Percentiles rank a stretch among this genome's conserved stretches.
These are phyloP conservation scores for Aspergillus texensis DNA, from an alignment of 2,329 filamentous ascomycete species.

Conservation along the genomic window DNA sequence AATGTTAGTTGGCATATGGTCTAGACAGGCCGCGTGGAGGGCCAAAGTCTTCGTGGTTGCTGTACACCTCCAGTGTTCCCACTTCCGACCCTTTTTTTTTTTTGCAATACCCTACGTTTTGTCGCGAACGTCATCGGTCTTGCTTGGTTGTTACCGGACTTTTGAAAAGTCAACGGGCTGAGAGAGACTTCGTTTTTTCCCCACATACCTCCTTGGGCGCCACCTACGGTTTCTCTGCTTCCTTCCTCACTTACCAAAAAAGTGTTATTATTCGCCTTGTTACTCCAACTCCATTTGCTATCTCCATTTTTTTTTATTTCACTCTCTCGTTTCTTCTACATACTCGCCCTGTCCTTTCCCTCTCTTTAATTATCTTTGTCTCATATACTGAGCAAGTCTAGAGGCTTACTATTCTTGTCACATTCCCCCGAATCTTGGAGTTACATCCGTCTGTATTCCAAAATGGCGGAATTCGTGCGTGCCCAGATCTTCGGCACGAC, in stretches of 20 bases:
- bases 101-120: constrained; percentile 20
- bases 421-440: constrained; percentile 16
- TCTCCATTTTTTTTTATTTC: constrained; percentile 10
- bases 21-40: constrained; percentile 17
- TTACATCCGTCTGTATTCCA: constrained; percentile 40
- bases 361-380: constrained; percentile 7
- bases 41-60: constrained; percentile 5
- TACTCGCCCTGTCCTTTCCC: constrained; percentile 12
- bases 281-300: constrained; percentile 1
- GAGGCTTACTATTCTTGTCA: neutral
- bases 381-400: constrained; percentile 15
- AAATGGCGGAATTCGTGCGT: constrained; percentile 98
- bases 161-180: constrained; percentile 10
- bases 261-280: constrained; percentile 6
- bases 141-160: constrained; percentile 26
- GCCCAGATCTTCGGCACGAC: constrained; percentile 99
- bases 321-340: constrained; percentile 9
- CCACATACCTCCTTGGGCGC: constrained; percentile 31
- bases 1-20: constrained; percentile 16
- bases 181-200: constrained; percentile 22
- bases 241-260: constrained; percentile 17
- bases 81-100: constrained; percentile 14
- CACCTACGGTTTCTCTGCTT: constrained; percentile 26
- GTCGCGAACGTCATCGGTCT: constrained; percentile 37
- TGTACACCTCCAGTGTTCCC: constrained; percentile 3